Base-by-base conservation (phyloP, 2,329 filamentous ascomycete species). In the Diaporthe destruens region DNA sequence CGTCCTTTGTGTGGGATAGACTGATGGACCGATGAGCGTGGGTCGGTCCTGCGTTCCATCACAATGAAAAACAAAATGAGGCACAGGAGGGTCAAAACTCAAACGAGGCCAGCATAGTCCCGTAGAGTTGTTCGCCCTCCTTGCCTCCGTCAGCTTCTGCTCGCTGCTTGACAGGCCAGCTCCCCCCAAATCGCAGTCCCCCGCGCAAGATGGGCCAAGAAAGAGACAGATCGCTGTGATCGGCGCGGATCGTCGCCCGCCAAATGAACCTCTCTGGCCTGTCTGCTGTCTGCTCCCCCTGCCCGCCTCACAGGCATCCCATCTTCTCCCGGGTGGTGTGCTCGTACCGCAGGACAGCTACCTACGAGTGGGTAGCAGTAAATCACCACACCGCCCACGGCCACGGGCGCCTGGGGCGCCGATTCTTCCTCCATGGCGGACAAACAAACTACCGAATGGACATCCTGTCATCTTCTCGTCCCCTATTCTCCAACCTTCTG, bases 341-440 rank as follows among this genome's bases (percentile, higher is more conserved):
- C 42, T 65, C 59, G 51, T 42, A 65, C 59, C 20, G 61, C 44
- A 65, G 32, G 29, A 65, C 29, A 65, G 44, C 32, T 65, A 65
- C 44, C 44, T 65, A 6, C 23, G 20, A 65, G 61, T 65, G 61
- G 44, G 61, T 51, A n/a, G n/a, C n/a, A n/a, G n/a, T n/a, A 65
- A 65, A 36, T 51, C 61, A 47, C 6, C 29, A 18, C 44, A 23
- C 51, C 44, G 29, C 20, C 32, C 39, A 42, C 36, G 36, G 6
- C 61, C 44, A 18, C 61, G 16, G 9, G 44, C 61, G 61, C 29
- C 61, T 18, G 12, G 16, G 9, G 44, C 61, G 61, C 29, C 61
- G 25, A 12, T 20, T 44, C 29, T 51, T 34, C 36, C 9, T 25
- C 32, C 29, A 36, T 18, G 61, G 44, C n/a, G 61, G 61, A 23